Evolutionary conservation across 2,329 filamentous ascomycete genomes (phyloP).

Genomic region (Endocalyx cinctus): DNA sequence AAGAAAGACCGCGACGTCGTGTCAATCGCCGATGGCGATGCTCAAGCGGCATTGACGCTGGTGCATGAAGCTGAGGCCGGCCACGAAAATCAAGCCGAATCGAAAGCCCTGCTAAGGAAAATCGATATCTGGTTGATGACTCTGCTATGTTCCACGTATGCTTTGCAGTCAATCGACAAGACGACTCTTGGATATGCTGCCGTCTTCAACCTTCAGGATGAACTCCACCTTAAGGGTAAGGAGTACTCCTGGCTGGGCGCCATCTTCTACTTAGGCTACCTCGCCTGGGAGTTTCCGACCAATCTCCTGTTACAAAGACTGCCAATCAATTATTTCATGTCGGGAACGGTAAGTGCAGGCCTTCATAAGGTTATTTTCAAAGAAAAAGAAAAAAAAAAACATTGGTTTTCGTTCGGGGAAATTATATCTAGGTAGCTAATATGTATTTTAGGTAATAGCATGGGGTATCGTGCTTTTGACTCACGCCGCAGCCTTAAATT

Average conservation of each 20-base stretch:
- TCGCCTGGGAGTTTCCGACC: slow-evolving; percentile 30
- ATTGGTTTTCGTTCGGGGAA: too few species aligned
- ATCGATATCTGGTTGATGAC: slow-evolving; percentile 10
- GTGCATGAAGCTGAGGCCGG: background rate
- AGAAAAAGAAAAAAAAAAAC: too few species aligned
- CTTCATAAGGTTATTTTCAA: too few species aligned
- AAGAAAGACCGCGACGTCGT: too few species aligned
- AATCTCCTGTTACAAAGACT: slow-evolving; percentile 26
- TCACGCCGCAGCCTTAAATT: slow-evolving; percentile 15
- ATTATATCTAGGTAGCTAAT: too few species aligned
- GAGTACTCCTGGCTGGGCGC: slow-evolving; percentile 37
- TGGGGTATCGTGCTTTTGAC: background rate
- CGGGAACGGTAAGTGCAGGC: slow-evolving; percentile 4
- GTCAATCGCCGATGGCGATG: too few species aligned
- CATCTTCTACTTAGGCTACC: slow-evolving; percentile 38
- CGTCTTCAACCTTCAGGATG: slow-evolving; percentile 34
- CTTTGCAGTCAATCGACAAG: slow-evolving; percentile 7
- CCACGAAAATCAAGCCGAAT: background rate
- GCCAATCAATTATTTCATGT: slow-evolving; percentile 13
- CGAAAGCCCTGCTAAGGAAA: slow-evolving; percentile 7
- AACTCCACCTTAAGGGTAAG: slow-evolving; percentile 28
- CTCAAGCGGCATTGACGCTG: background rate
- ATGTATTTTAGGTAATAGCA: background rate
- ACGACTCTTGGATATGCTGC: slow-evolving; percentile 29
- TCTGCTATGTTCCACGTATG: slow-evolving; percentile 9